Conservation (phyloP, 179 eudicot species). For the Monotropa hypopitys region DNA sequence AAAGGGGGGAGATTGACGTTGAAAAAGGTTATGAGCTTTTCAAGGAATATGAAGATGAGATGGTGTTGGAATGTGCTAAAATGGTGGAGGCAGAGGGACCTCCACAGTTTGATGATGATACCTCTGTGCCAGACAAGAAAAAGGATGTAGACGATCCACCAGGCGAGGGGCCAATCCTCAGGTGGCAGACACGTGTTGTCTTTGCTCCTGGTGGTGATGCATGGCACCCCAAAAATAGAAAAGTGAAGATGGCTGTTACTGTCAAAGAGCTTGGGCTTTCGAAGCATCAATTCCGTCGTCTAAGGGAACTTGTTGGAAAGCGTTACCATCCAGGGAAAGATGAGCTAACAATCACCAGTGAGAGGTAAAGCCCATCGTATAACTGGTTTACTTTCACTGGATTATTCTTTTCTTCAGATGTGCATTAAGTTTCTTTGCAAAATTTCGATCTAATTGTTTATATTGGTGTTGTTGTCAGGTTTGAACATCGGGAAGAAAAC, state of each 20-base stretch:
- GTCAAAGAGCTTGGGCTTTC: slow-evolving; percentile 92
- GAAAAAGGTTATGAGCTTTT: slow-evolving; percentile 68
- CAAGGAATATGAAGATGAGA: slow-evolving; percentile 72
- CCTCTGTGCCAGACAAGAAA: slow-evolving; percentile 25
- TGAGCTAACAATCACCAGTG: slow-evolving; percentile 87
- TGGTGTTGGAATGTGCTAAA: slow-evolving; percentile 52
- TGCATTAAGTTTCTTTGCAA: background rate
- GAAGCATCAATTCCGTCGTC: slow-evolving; percentile 62
- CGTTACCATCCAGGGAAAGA: slow-evolving; percentile 75
- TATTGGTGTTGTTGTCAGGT: slow-evolving; percentile 33
- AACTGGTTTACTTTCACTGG: background rate
- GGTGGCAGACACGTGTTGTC: slow-evolving; percentile 75
- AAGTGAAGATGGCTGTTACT: slow-evolving; percentile 76
- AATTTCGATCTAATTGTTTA: background rate
- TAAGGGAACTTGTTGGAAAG: slow-evolving; percentile 81
- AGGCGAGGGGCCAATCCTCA: slow-evolving; percentile 78
- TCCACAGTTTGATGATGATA: slow-evolving; percentile 38
- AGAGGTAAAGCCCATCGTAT: slow-evolving; percentile 39
- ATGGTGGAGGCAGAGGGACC: slow-evolving; percentile 45
- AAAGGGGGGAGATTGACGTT: slow-evolving; percentile 53
- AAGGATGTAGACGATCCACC: slow-evolving; percentile 67
- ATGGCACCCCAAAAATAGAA: slow-evolving; percentile 97
- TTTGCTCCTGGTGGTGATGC: slow-evolving; percentile 85
- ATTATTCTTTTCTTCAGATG: too few species aligned
- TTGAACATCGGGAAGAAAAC: slow-evolving; percentile 92